Evolutionary conservation across 2,329 filamentous ascomycete genomes (phyloP).

Genomic region (Emergomyces orientalis): DNA sequence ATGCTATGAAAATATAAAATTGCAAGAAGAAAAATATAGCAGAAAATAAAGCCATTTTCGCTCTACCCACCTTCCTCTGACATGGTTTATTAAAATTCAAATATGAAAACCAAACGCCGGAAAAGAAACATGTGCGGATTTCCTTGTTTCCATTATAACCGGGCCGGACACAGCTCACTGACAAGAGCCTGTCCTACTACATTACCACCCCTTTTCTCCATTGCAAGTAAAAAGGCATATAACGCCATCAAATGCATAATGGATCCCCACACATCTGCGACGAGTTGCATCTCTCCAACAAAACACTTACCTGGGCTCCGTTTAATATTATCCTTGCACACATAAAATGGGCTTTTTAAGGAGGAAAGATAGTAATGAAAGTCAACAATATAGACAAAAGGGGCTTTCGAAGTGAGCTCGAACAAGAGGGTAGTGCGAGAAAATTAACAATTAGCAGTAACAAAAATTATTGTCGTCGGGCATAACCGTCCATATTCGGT

Average conservation of each 20-base stretch:
- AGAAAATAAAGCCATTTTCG: background rate
- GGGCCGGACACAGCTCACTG: background rate
- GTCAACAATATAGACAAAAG: background rate
- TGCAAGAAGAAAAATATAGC: background rate
- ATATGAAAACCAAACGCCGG: background rate
- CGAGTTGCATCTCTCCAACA: background rate
- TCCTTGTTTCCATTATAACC: background rate
- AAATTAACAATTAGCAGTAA: constrained; percentile 7
- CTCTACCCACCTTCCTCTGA: background rate
- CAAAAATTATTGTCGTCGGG: constrained; percentile 14
- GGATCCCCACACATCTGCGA: background rate
- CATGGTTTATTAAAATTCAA: background rate
- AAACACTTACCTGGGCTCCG: background rate
- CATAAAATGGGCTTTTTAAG: background rate
- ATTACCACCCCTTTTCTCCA: background rate
- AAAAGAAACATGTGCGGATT: background rate
- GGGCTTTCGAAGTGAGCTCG: background rate
- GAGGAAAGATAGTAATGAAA: background rate
- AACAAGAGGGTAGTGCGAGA: background rate
- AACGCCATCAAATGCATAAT: constrained; percentile 4
- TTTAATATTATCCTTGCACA: background rate
- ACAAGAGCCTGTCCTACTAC: background rate
- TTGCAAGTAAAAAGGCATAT: background rate
- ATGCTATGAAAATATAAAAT: background rate
- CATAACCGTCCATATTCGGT: constrained; percentile 20